These are phyloP conservation scores for Viridothelium virens DNA, from an alignment of 495 filamentous ascomycete species.

Conservation along the genomic window DNA sequence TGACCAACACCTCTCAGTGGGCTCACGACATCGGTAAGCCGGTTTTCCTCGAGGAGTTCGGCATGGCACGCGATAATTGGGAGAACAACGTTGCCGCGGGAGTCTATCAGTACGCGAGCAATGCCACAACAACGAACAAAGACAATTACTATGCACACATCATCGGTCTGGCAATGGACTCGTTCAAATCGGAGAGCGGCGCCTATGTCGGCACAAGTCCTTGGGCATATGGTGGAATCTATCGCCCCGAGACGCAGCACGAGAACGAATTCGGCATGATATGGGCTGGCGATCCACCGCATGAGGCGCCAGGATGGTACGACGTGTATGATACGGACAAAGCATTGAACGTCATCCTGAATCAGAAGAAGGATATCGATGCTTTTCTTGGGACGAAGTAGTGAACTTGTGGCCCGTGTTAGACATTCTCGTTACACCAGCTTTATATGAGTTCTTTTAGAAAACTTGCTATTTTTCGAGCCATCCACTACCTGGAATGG, in stretches of 20 bases:
- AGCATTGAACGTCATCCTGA: slow-evolving; percentile 25
- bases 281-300: slow-evolving; percentile 30
- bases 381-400: neutral
- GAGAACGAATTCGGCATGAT: slow-evolving; percentile 29
- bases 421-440: too few relatives aligned
- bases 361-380: slow-evolving; percentile 23
- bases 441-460: too few relatives aligned
- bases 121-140: slow-evolving; percentile 25
- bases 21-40: slow-evolving; percentile 26
- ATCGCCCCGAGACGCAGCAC: slow-evolving; percentile 26
- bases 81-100: slow-evolving; percentile 21
- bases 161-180: slow-evolving; percentile 20
- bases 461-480: too few relatives aligned
- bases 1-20: slow-evolving; percentile 24
- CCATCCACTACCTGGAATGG: too few relatives aligned
- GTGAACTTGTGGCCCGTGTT: neutral
- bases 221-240: slow-evolving; percentile 30
- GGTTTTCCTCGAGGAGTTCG: slow-evolving; percentile 27
- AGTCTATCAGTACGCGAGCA: slow-evolving; percentile 23
- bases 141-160: slow-evolving; percentile 26
- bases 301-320: slow-evolving; percentile 30
- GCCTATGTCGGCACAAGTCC: slow-evolving; percentile 27
- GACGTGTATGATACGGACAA: slow-evolving; percentile 30
- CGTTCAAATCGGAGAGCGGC: slow-evolving; percentile 21
- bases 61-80: slow-evolving; percentile 31